Evolutionary conservation across 805 yeast species (phyloP).

Genomic region (Candida boidinii): DNA sequence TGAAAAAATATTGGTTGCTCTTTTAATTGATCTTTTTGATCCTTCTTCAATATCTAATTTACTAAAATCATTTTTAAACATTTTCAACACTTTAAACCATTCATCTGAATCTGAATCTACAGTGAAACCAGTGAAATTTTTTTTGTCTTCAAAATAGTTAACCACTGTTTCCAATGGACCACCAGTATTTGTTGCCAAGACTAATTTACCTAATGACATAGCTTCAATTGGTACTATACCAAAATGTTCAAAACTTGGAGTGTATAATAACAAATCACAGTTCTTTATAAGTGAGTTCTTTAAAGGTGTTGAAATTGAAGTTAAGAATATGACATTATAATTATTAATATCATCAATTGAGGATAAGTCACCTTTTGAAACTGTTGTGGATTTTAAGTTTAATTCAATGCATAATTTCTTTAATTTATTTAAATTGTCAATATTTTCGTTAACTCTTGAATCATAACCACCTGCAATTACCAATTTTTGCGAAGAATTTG

Average conservation of each 20-base stretch:
- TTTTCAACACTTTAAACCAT: constrained; percentile 51
- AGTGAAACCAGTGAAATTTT: constrained; percentile 49
- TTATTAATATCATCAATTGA: too few species aligned
- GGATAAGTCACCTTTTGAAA: constrained; percentile 28
- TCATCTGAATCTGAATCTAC: constrained; percentile 34
- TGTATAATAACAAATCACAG: constrained; percentile 63
- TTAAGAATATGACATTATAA: constrained; percentile 60
- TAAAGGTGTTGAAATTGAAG: constrained; percentile 62
- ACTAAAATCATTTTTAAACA: too few species aligned
- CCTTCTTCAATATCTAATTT: constrained; percentile 17
- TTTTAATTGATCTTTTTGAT: neutral
- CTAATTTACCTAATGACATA: constrained; percentile 78
- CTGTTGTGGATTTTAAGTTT: constrained; percentile 26
- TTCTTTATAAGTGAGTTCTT: constrained; percentile 54
- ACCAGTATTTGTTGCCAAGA: constrained; percentile 79
- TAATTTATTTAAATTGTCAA: constrained; percentile 57
- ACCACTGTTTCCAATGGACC: constrained; percentile 84
- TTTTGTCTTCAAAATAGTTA: constrained; percentile 15
- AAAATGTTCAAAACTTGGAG: constrained; percentile 90
- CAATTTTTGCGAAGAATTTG: constrained; percentile 33
- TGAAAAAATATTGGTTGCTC: too few species aligned
- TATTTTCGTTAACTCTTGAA: constrained; percentile 64
- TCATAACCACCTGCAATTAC: constrained; percentile 93
- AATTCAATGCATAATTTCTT: constrained; percentile 36
- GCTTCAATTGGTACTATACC: constrained; percentile 98